Evolutionary conservation across 768 basidiomycete species (phyloP), one percentile per base, ranked within the genome.

Genomic region (Pleurotus citrinopileatus): DNA sequence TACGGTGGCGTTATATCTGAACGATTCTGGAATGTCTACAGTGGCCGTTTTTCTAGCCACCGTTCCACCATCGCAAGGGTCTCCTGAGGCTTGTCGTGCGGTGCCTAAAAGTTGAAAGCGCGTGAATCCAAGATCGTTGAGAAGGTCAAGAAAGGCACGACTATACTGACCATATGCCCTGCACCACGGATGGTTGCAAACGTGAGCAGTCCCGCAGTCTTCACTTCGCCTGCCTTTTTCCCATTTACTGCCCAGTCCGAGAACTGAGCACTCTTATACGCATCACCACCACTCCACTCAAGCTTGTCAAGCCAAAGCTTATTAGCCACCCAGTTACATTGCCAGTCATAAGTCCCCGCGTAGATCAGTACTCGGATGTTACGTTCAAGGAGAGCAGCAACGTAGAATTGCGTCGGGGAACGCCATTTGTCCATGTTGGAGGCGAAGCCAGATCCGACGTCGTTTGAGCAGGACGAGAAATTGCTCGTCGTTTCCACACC

Each of bases 251-350:
- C 60, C 90, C 91, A 92, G 19, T 84, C 74, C 22, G 75, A 71
- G 73, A 83, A 78, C 22, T 73, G 68, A 13, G 73, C 72, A 13
- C 59, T 62, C 2, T 64, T 66, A 66, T 85, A 91, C 4, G 61
- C 76, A 36, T 73, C 72, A 43, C 74, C 67, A 2, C 87, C 87
- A 42, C 78, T 80, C 91, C 91, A 92, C 50, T 86, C 79, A 47
- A 94, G 72, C 55, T 78, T 72, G 46, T 89, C 79, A 5, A 86
- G 80, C 91, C 91, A 92, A 37, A 82, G 73, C 61, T 81, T 81
- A 68, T 92, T 93, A 13, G 86, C 84, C 25, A 89, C 69, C 81
- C 83, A 88, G 63, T 90, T 89, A 63, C 88, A 91, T 57, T 86
- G 86, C 86, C 86, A 89, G 61, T 89, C 86, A 58, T 84, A 86